Evolutionary conservation across 2,329 filamentous ascomycete species (phyloP).

Genomic region (Huntiella bhutanensis): DNA sequence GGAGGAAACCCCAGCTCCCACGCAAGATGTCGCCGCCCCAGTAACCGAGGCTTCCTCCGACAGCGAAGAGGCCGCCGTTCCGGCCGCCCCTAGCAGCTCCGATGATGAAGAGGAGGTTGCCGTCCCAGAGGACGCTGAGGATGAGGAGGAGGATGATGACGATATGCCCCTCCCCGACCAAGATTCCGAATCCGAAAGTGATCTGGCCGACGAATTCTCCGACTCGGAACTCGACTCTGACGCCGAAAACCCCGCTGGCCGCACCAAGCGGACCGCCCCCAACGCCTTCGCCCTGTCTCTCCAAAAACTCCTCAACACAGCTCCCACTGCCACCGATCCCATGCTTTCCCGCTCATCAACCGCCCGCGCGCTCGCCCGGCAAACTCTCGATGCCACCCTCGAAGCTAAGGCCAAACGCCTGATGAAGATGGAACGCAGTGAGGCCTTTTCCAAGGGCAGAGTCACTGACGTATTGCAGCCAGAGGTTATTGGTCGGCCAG

Average conservation of each 20-base stretch:
- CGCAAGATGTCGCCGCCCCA: conserved; percentile 23
- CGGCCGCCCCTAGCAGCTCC: conserved; percentile 19
- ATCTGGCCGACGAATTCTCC: no score
- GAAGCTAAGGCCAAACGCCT: conserved; percentile 66
- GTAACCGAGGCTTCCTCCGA: conserved; percentile 38
- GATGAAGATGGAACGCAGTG: conserved; percentile 60
- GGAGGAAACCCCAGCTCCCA: conserved; percentile 12
- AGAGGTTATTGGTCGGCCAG: conserved; percentile 2
- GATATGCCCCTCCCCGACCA: neutral
- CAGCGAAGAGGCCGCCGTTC: conserved; percentile 33
- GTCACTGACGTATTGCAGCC: conserved; percentile 58
- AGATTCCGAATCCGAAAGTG: neutral
- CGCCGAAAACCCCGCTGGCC: conserved; percentile 17
- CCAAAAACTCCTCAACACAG: conserved; percentile 78
- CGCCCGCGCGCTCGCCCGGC: conserved; percentile 52
- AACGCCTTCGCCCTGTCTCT: conserved; percentile 81
- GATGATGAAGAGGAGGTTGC: conserved; percentile 14
- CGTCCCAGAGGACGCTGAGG: conserved; percentile 15
- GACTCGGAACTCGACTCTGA: conserved; percentile 14
- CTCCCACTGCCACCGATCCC: conserved; percentile 69
- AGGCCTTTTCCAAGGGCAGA: conserved; percentile 67
- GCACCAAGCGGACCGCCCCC: conserved; percentile 75
- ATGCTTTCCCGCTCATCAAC: conserved; percentile 70
- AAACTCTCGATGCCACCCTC: conserved; percentile 55
- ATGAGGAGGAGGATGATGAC: conserved; percentile 18